phyloP scores from a whole-genome alignment of 352 stramenopile genomes.

The Globisporangium mamillatum region DNA sequence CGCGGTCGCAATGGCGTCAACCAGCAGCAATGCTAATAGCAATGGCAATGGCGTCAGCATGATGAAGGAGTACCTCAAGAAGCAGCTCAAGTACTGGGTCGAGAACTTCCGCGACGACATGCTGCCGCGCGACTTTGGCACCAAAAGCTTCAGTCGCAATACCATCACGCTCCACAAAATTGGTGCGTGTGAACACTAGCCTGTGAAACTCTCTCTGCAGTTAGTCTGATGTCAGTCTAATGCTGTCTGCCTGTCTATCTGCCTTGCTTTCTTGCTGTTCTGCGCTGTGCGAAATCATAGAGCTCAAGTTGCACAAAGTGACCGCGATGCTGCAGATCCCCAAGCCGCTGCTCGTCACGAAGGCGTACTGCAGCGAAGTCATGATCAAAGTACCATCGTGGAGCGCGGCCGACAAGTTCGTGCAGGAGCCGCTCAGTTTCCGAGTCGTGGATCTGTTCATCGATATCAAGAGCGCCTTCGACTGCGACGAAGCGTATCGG shows the following conservation, averaged over 20 bases:
- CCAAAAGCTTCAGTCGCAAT: conserved; percentile 42
- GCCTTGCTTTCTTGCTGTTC: background rate
- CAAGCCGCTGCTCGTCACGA: conserved; percentile 47
- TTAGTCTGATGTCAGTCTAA: background rate
- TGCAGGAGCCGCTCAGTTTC: conserved; percentile 48
- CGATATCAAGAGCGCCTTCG: conserved; percentile 40
- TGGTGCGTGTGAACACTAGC: conserved; percentile 16
- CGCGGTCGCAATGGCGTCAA: background rate
- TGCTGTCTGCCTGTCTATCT: background rate
- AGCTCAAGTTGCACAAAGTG: conserved; percentile 66
- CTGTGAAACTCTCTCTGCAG: too few relatives aligned
- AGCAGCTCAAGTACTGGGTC: conserved; percentile 65
- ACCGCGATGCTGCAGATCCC: conserved; percentile 41
- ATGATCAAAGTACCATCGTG: conserved; percentile 60
- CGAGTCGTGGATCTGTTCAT: conserved; percentile 48
- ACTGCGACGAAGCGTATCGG: conserved; percentile 48
- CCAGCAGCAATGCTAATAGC: conserved; percentile 18
- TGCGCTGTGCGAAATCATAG: conserved; percentile 18
- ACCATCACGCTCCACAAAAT: conserved; percentile 51
- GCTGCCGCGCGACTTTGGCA: conserved; percentile 52
- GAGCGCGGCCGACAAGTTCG: conserved; percentile 46
- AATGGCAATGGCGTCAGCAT: conserved; percentile 24
- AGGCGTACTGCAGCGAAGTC: conserved; percentile 50
- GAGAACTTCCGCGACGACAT: conserved; percentile 58
- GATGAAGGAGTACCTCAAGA: conserved; percentile 76